phyloP scores from a whole-genome alignment of 352 stramenopile species.

The Globisporangium iwayamae region DNA sequence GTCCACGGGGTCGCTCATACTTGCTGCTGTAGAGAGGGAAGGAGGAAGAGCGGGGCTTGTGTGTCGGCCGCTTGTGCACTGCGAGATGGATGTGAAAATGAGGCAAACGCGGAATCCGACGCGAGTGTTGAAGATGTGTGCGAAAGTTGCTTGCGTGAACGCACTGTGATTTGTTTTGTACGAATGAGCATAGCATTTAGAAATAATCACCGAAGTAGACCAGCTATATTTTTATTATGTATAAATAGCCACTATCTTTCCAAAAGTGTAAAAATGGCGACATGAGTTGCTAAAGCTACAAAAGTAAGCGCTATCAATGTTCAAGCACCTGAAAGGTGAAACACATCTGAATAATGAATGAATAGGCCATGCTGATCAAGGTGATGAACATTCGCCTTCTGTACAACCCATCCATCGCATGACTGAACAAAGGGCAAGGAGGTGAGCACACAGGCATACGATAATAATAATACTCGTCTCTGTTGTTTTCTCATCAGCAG shows the following conservation, averaged over 20 bases:
- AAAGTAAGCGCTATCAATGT: not conserved
- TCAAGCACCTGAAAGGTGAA: not conserved
- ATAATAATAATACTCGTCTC: constrained; percentile 1
- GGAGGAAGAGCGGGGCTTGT: not conserved
- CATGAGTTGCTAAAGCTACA: not conserved
- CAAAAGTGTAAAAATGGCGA: not conserved
- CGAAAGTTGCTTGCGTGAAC: not conserved
- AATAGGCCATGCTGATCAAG: not conserved
- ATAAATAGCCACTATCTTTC: not conserved
- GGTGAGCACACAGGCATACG: not conserved
- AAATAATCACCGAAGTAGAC: not conserved
- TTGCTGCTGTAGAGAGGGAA: not conserved
- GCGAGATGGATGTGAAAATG: not conserved
- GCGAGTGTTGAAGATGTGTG: not conserved
- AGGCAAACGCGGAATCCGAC: not conserved
- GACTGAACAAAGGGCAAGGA: not conserved
- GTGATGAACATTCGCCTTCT: too few species aligned
- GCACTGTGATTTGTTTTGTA: not conserved
- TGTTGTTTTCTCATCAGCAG: not conserved
- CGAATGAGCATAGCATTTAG: not conserved
- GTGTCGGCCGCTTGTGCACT: not conserved
- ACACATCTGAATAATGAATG: not conserved
- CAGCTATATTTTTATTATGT: not conserved
- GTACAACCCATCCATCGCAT: not conserved
- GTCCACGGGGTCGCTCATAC: constrained; percentile 48